phyloP scores from a whole-genome alignment of 345 rosid genomes.

The Eucalyptus regnans region DNA sequence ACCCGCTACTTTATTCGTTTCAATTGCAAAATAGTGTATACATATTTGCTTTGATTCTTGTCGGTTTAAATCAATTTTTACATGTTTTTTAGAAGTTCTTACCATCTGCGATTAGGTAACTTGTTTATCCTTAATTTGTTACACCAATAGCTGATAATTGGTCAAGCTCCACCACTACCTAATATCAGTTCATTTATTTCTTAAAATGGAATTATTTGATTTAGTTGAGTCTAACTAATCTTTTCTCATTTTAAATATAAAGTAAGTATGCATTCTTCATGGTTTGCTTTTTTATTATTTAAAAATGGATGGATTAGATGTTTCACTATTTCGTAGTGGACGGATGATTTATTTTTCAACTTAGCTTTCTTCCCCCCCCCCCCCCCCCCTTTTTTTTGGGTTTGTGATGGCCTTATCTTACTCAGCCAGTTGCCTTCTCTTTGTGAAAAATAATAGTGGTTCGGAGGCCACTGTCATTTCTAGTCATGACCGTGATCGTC shows the following conservation, averaged over 20 bases:
- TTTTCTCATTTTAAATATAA: background rate
- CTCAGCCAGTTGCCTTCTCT: background rate
- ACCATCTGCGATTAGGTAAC: background rate
- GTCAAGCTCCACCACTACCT: background rate
- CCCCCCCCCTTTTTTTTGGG: fast-evolving
- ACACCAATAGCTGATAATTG: background rate
- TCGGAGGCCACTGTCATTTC: background rate
- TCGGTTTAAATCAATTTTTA: background rate
- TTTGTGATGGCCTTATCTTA: background rate
- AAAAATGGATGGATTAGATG: background rate
- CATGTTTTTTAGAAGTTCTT: background rate
- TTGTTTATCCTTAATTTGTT: background rate
- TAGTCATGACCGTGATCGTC: background rate
- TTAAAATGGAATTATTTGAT: background rate
- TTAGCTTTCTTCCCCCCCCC: background rate
- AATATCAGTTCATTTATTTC: background rate
- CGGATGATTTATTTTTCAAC: background rate
- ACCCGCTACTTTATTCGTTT: background rate
- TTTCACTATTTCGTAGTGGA: background rate
- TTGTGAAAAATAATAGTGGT: background rate
- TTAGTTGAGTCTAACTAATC: background rate
- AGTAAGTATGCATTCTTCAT: background rate
- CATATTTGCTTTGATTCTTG: background rate
- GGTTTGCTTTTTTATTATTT: background rate
- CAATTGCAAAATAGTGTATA: background rate